Evolutionary conservation across 768 basidiomycete genomes (phyloP).

Genomic region (Pisolithus orientalis): DNA sequence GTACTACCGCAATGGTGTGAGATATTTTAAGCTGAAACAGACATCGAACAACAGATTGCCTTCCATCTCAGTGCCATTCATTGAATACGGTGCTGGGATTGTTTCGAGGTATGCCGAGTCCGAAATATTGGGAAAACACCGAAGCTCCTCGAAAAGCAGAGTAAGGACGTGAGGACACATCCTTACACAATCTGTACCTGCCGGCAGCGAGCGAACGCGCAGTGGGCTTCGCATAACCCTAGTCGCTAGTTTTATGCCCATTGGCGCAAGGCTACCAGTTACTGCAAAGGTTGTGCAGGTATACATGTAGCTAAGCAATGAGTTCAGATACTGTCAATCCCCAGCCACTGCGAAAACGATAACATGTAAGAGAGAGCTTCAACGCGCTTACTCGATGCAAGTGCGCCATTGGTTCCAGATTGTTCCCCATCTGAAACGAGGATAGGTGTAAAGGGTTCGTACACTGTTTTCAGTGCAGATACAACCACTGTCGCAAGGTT

Average conservation of each 20-base stretch:
- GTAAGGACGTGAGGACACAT: constrained; percentile 35
- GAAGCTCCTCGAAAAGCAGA: constrained; percentile 53
- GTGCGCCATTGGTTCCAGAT: not conserved
- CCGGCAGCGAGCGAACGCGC: not conserved
- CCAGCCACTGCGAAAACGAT: constrained; percentile 39
- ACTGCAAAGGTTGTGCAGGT: constrained; percentile 4
- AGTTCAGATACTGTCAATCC: constrained; percentile 10
- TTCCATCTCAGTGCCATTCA: constrained; percentile 11
- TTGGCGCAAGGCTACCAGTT: constrained; percentile 1
- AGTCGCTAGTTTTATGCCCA: constrained; percentile 20
- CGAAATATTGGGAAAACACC: constrained; percentile 24
- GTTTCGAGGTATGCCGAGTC: constrained; percentile 37
- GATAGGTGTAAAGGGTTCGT: constrained; percentile 10
- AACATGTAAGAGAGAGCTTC: constrained; percentile 36
- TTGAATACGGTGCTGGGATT: constrained; percentile 43
- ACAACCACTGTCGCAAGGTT: constrained; percentile 13
- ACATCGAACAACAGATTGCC: constrained; percentile 1
- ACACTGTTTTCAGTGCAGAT: constrained; percentile 11
- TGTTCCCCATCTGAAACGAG: constrained; percentile 8
- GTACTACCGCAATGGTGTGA: constrained; percentile 19
- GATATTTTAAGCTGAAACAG: not conserved
- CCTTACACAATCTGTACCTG: constrained; percentile 14
- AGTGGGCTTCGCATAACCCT: constrained; percentile 4
- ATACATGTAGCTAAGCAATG: not conserved
- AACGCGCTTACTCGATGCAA: constrained; percentile 17